Evolutionary conservation across 192 early-diverging fungal genomes (phyloP).

Genomic region (Dissophora ornata): DNA sequence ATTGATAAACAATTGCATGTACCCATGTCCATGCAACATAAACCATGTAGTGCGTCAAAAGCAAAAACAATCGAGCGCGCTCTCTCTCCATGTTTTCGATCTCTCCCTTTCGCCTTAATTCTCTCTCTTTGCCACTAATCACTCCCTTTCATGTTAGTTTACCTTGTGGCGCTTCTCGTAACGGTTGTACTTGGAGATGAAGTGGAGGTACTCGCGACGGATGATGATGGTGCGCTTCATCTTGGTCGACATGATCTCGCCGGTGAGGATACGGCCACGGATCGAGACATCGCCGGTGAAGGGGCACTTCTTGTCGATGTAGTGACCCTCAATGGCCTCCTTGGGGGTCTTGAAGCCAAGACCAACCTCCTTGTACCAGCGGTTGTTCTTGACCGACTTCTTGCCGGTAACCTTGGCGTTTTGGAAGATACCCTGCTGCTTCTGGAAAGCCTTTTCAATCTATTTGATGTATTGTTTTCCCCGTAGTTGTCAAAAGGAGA

Average conservation of each 20-base stretch:
- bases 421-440: constrained; percentile 94
- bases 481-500: too few species aligned
- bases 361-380: constrained; percentile 99
- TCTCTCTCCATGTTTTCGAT: too few species aligned
- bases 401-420: constrained; percentile 83
- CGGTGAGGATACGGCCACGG: constrained; percentile 97
- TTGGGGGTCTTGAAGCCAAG: constrained; percentile 99
- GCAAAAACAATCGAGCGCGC: too few species aligned
- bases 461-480: too few species aligned
- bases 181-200: constrained; percentile 99
- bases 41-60: too few species aligned
- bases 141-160: neutral
- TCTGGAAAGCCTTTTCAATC: constrained; percentile 97
- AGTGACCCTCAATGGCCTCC: constrained; percentile 95
- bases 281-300: constrained; percentile 97
- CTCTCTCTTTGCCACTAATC: neutral
- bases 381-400: constrained; percentile 76
- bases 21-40: too few species aligned
- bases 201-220: constrained; percentile 99
- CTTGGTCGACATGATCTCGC: constrained; percentile 93
- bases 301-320: constrained; percentile 99
- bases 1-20: too few species aligned
- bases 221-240: constrained; percentile 99
- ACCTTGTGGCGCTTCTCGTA: constrained; percentile 99
- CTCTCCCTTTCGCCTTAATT: neutral